Percentiles rank a stretch among this genome's conserved stretches.
Conservation (phyloP, 1,139 yeast species). For the Protomyces pachydermus region DNA sequence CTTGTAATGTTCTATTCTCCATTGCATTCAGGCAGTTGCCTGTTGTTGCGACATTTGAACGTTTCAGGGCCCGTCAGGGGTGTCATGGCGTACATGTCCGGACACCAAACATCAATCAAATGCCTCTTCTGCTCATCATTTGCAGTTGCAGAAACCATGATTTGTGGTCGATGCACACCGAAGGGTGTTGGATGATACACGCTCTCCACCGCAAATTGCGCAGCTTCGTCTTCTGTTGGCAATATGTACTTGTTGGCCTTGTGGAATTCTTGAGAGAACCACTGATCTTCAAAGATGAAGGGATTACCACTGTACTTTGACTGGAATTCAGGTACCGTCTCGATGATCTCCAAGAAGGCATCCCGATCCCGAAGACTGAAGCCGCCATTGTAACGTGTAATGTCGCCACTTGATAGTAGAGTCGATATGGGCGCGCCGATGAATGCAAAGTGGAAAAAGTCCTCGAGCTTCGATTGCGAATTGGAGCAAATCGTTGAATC, state of each 20-base stretch:
- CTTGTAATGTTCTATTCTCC: no score
- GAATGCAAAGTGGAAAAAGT: conserved; percentile 14
- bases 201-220: conserved; percentile 15
- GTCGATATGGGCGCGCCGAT: conserved; percentile 19
- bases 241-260: not conserved
- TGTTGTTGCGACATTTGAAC: conserved; percentile 3
- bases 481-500: conserved; percentile 14
- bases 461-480: conserved; percentile 12
- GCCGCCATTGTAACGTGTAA: conserved; percentile 18
- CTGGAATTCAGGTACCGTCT: not conserved
- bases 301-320: not conserved
- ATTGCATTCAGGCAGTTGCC: not conserved
- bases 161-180: conserved; percentile 9
- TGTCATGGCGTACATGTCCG: conserved; percentile 16
- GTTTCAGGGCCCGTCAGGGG: conserved; percentile 10
- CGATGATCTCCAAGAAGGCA: conserved; percentile 5
- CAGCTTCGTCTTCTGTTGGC: conserved; percentile 9
- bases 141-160: not conserved
- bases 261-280: conserved; percentile 6
- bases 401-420: not conserved
- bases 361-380: conserved; percentile 9
- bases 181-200: conserved; percentile 17
- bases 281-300: conserved; percentile 10
- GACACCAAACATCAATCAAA: conserved; percentile 14
- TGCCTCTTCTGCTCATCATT: not conserved